Base-by-base conservation (phyloP, 108 stramenopile species). In the Skeletonema potamos region DNA sequence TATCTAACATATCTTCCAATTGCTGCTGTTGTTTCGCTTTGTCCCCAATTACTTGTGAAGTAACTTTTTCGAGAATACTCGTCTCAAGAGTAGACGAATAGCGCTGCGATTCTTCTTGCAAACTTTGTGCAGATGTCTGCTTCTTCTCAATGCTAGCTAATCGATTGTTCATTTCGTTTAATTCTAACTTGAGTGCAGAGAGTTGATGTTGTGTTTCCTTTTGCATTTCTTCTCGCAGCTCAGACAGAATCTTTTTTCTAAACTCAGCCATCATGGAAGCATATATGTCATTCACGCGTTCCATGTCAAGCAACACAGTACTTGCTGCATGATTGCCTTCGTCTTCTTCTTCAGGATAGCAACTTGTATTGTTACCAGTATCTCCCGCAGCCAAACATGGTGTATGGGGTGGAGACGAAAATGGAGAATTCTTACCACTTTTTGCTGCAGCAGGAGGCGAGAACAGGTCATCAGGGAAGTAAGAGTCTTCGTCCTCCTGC, bases 1-100 rank as follows among this genome's bases (percentile, higher is more conserved):
- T 55, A 34, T 72, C 72, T 24, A 72, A 36, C 6, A 77, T 70
- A 36, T 60, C 70, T 61, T 71, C 70, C 13, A 77, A 37, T 58
- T 29, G 44, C 17, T 39, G 54, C 34, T 51, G 64, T 24, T 77
- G 70, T 13, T 64, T 62, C 17, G 41, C n/a, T 20, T 39, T 61
- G 60, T 68, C 64, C 1, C 33, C 58, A 6, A 59, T 32, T 44
- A 77, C 54, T 11, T 66, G 44, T 6, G 55, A 36, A 20, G 59
- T 64, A 24, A 77, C 54, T 44, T 64, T 71, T 27, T 65, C 30
- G 6, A 77, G 17, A 44, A 77, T 70, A 41, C 27, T 77, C 18
- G 37, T 26, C 64, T 76, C 76, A 62, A 69, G 69, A 20, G 68
- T 46, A 27, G 33, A 10, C 0, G 69, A 51, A 44, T 63, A 68